A percentile compares a stretch with the other conserved stretches of the same genome.
Conservation (phyloP, 441 rosid genomes). For the Capsella rubella region DNA sequence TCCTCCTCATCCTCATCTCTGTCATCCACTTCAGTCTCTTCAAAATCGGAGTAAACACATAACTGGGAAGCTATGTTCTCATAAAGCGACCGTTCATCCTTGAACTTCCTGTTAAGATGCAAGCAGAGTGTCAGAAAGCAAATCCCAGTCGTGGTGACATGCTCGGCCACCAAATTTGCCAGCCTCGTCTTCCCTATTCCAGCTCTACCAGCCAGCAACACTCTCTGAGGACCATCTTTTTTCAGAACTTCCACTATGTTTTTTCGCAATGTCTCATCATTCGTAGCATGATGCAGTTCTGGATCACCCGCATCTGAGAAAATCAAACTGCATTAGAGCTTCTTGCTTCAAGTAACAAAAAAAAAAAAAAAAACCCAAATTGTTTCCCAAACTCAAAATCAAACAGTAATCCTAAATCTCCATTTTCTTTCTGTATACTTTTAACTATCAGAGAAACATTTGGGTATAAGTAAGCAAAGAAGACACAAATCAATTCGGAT, state of each 20-base stretch:
- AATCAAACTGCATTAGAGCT: background rate
- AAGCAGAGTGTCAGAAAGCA: constrained; percentile 51
- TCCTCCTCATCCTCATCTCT: constrained; percentile 45
- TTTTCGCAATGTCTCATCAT: background rate
- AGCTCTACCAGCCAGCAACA: constrained; percentile 48
- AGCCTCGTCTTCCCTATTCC: constrained; percentile 69
- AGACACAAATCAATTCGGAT: too few species aligned
- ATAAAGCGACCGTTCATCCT: constrained; percentile 31
- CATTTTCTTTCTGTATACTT: too few species aligned
- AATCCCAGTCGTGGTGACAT: background rate
- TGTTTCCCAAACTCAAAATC: background rate
- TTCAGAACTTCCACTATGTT: background rate
- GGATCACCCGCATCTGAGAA: background rate
- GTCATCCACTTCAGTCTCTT: constrained; percentile 50
- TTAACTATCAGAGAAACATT: too few species aligned
- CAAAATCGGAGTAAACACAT: constrained; percentile 41
- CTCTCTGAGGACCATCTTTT: background rate
- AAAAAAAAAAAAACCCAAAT: background rate
- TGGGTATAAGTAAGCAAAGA: too few species aligned
- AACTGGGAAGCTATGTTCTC: constrained; percentile 55
- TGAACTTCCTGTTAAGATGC: constrained; percentile 40
- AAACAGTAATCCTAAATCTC: background rate
- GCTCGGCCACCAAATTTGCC: constrained; percentile 42
- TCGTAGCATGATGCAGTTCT: background rate
- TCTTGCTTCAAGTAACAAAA: background rate